Evolutionary conservation across 305 asterid genomes (phyloP).

Genomic region (Fraxinus ornus): DNA sequence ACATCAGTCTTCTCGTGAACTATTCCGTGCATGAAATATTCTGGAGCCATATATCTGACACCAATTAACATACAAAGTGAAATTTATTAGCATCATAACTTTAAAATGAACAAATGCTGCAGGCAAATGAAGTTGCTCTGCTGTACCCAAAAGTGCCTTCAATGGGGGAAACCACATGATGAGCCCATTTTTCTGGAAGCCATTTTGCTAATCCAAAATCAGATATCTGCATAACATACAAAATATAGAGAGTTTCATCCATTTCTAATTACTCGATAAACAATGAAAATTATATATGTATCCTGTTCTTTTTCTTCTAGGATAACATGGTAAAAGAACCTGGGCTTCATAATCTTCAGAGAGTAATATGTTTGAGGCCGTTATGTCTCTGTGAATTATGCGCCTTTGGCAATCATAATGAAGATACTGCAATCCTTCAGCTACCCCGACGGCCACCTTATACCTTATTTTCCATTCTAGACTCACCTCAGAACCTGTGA

Average conservation of each 20-base stretch:
- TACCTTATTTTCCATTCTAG: constrained; percentile 71
- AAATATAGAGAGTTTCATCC: constrained; percentile 9
- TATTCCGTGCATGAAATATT: constrained; percentile 94
- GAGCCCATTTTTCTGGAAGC: constrained; percentile 91
- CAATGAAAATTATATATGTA: neutral
- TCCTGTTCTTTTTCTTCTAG: neutral
- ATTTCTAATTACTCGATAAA: neutral
- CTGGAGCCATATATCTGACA: constrained; percentile 95
- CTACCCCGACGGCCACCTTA: constrained; percentile 74
- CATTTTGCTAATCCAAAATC: constrained; percentile 97
- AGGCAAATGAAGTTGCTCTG: neutral
- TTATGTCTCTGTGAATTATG: constrained; percentile 90
- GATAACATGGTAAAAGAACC: constrained; percentile 38
- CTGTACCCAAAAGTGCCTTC: constrained; percentile 98
- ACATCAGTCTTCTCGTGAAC: constrained; percentile 91
- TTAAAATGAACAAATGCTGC: neutral
- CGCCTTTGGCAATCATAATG: constrained; percentile 84
- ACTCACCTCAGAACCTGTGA: constrained; percentile 52
- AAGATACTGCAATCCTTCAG: constrained; percentile 86
- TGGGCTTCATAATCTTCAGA: constrained; percentile 81
- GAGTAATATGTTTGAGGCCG: constrained; percentile 89
- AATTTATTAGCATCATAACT: neutral
- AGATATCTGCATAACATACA: constrained; percentile 66
- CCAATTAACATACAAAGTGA: neutral
- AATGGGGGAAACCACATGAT: constrained; percentile 90